Percentiles rank a stretch among this genome's conserved stretches.
Evolutionary conservation across 306 rosid genomes (phyloP).

Genomic region (Biancaea sappan): DNA sequence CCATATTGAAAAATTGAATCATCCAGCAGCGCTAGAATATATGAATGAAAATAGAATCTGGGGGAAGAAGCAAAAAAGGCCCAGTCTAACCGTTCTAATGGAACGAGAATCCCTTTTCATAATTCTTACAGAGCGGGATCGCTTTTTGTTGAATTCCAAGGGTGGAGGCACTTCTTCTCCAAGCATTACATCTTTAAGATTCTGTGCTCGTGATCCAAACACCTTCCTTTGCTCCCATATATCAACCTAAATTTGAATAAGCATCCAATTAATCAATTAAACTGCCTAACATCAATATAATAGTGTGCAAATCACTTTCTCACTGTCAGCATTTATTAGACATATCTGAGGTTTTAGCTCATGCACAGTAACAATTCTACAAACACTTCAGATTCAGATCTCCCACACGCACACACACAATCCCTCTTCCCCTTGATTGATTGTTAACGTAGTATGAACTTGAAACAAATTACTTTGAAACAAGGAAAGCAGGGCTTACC

Average conservation of each 20-base stretch:
- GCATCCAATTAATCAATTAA: constrained; percentile 23
- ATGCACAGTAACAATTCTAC: constrained; percentile 9
- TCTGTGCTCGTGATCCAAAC: constrained; percentile 72
- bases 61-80: constrained; percentile 12
- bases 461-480: constrained; percentile 24
- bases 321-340: constrained; percentile 12
- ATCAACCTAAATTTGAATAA: constrained; percentile 57
- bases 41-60: background rate
- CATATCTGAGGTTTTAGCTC: constrained; percentile 15
- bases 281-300: constrained; percentile 25
- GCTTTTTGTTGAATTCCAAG: constrained; percentile 71
- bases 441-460: background rate
- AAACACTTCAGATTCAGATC: constrained; percentile 10
- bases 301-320: constrained; percentile 19
- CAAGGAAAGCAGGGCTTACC: constrained; percentile 49
- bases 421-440: background rate
- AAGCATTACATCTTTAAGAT: constrained; percentile 79
- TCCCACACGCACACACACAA: background rate
- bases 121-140: constrained; percentile 74
- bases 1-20: constrained; percentile 8
- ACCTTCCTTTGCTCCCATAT: constrained; percentile 94
- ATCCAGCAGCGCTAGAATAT: constrained; percentile 26
- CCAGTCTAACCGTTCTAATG: constrained; percentile 73
- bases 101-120: constrained; percentile 85
- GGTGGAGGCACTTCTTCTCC: constrained; percentile 80